These are phyloP conservation scores for Chaetomium cochliodes DNA, from an alignment of 495 filamentous ascomycete species.

Conservation along the genomic window DNA sequence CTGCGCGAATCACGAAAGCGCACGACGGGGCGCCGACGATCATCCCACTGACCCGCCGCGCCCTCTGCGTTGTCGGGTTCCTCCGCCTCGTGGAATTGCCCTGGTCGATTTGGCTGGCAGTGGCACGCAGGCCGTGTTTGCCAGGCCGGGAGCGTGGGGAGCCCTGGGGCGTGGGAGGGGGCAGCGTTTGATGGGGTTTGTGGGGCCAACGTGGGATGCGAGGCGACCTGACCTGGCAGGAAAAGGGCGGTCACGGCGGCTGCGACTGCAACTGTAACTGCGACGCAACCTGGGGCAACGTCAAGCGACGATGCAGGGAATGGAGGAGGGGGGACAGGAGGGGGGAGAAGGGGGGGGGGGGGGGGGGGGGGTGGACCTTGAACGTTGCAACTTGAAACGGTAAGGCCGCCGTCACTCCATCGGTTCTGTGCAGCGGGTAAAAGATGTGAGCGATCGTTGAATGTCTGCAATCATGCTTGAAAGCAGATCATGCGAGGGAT, in stretches of 20 bases:
- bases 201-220: neutral
- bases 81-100: conserved; percentile 1
- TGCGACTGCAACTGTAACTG: neutral
- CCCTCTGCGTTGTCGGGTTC: neutral
- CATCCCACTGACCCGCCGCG: neutral
- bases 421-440: neutral
- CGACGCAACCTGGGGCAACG: neutral
- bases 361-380: too few relatives aligned
- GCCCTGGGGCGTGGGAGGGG: neutral
- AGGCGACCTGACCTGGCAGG: neutral
- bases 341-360: too few relatives aligned
- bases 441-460: neutral
- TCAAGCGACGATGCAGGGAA: neutral
- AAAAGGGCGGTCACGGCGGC: conserved; percentile 2
- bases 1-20: conserved; percentile 4
- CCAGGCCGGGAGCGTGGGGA: neutral
- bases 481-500: too few relatives aligned
- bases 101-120: neutral
- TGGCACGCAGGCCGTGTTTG: neutral
- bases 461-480: too few relatives aligned
- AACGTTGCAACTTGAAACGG: too few relatives aligned
- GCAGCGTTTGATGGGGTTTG: neutral
- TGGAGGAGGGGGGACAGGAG: too few relatives aligned
- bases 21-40: neutral
- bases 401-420: too few relatives aligned